phyloP scores from a whole-genome alignment of 306 rosid species.

The Canavalia gladiata region DNA sequence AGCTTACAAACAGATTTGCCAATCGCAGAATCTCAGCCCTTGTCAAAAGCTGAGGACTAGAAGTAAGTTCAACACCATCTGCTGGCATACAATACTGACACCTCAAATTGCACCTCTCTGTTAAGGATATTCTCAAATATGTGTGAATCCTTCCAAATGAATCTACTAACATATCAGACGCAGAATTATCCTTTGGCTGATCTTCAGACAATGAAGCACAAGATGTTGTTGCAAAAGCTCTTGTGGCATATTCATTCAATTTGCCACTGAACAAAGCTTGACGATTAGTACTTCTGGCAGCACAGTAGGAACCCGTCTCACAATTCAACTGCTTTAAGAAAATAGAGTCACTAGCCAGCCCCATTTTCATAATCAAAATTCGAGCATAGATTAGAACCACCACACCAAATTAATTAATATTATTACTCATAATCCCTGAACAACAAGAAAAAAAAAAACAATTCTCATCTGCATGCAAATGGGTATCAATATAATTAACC shows the following conservation, averaged over 20 bases:
- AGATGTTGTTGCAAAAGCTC: constrained; percentile 61
- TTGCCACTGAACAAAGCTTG: constrained; percentile 45
- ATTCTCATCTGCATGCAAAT: constrained; percentile 3
- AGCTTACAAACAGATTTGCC: constrained; percentile 78
- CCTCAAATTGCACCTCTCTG: constrained; percentile 93
- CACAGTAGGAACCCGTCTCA: constrained; percentile 48
- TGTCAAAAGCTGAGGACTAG: constrained; percentile 66
- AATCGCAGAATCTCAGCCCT: constrained; percentile 70
- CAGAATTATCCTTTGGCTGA: constrained; percentile 54
- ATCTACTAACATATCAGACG: constrained; percentile 89
- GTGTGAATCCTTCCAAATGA: constrained; percentile 94
- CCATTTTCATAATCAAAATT: constrained; percentile 4
- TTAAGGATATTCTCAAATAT: constrained; percentile 91
- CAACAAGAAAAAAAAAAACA: neutral
- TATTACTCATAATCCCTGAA: constrained; percentile 30
- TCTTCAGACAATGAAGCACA: constrained; percentile 63
- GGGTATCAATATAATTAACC: constrained; percentile 20
- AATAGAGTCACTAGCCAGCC: neutral
- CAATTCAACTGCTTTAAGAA: constrained; percentile 55
- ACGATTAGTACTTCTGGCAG: constrained; percentile 41
- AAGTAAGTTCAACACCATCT: constrained; percentile 90
- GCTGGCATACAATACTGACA: constrained; percentile 96
- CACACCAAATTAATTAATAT: neutral
- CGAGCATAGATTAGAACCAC: neutral
- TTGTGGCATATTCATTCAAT: constrained; percentile 49